Evolutionary conservation across 73 alveolate species (phyloP).

Genomic region (Stentor coeruleus): DNA sequence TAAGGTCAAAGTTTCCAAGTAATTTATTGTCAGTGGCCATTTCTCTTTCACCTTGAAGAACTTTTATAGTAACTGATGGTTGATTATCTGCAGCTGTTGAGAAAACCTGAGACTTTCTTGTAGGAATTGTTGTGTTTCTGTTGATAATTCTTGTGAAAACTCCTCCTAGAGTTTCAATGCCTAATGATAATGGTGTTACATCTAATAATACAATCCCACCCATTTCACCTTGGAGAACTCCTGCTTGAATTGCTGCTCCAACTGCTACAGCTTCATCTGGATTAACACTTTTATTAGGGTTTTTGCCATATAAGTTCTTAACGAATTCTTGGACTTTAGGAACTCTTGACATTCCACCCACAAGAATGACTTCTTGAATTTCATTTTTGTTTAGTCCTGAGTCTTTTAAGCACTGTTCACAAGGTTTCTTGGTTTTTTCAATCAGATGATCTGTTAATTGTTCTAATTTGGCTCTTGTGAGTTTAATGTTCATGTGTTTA

Average conservation of each 20-base stretch:
- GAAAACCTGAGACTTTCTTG: conserved; percentile 76
- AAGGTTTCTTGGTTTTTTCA: conserved; percentile 65
- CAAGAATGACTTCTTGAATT: conserved; percentile 69
- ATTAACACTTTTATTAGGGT: conserved; percentile 79
- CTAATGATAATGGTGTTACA: conserved; percentile 92
- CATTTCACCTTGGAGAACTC: conserved; percentile 69
- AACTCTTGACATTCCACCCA: conserved; percentile 84
- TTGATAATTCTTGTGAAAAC: conserved; percentile 79
- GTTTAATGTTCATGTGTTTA: conserved; percentile 68
- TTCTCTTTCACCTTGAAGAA: conserved; percentile 93
- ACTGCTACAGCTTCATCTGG: conserved; percentile 99
- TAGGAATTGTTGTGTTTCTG: conserved; percentile 94
- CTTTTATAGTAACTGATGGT: conserved; percentile 75
- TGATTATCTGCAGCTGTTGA: conserved; percentile 87
- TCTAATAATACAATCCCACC: conserved; percentile 51
- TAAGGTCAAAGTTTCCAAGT: conserved; percentile 80
- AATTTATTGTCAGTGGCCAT: conserved; percentile 82
- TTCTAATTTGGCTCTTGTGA: conserved; percentile 56
- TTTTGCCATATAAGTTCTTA: conserved; percentile 83
- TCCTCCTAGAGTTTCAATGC: conserved; percentile 89
- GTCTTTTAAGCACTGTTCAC: conserved; percentile 57
- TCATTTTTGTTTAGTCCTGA: conserved; percentile 56
- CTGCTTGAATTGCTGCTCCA: conserved; percentile 83
- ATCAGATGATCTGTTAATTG: conserved; percentile 60
- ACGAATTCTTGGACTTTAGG: conserved; percentile 63